Percentiles rank a stretch among this genome's conserved stretches.
phyloP scores from a whole-genome alignment of 768 basidiomycete species.

The Pulveroboletus frians region DNA sequence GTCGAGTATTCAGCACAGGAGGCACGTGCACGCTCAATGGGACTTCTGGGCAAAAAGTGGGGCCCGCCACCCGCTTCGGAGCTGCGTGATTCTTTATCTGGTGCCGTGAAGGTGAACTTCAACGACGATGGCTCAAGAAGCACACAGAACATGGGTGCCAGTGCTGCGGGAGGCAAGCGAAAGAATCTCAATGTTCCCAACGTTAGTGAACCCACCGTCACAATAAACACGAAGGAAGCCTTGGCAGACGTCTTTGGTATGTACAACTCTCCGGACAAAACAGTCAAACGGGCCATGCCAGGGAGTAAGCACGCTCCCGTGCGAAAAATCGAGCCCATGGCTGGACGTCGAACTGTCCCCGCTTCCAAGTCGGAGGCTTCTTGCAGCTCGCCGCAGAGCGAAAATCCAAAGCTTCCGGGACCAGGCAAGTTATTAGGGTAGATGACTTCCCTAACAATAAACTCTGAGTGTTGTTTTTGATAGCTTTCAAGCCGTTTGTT shows the following conservation, averaged over 20 bases:
- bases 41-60: slow-evolving; percentile 83
- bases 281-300: slow-evolving; percentile 46
- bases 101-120: slow-evolving; percentile 47
- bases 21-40: slow-evolving; percentile 75
- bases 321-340: slow-evolving; percentile 59
- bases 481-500: slow-evolving; percentile 58
- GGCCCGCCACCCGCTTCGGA: slow-evolving; percentile 52
- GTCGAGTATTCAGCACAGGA: slow-evolving; percentile 84
- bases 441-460: slow-evolving; percentile 14
- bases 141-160: slow-evolving; percentile 34
- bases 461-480: slow-evolving; percentile 2
- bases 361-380: slow-evolving; percentile 32
- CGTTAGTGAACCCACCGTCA: slow-evolving; percentile 75
- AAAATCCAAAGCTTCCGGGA: slow-evolving; percentile 30
- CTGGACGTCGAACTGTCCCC: slow-evolving; percentile 17
- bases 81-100: slow-evolving; percentile 31
- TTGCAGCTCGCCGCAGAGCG: slow-evolving; percentile 28
- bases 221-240: slow-evolving; percentile 95
- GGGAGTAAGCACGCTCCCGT: slow-evolving; percentile 74
- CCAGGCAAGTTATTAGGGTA: slow-evolving; percentile 29
- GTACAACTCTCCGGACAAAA: slow-evolving; percentile 89
- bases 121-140: slow-evolving; percentile 53
- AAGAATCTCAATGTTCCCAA: slow-evolving; percentile 40
- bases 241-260: slow-evolving; percentile 91
- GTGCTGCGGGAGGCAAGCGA: slow-evolving; percentile 31